These are phyloP conservation scores for Pseudogymnoascus sp. DNA, from an alignment of 2,329 filamentous ascomycete species.

Conservation along the genomic window DNA sequence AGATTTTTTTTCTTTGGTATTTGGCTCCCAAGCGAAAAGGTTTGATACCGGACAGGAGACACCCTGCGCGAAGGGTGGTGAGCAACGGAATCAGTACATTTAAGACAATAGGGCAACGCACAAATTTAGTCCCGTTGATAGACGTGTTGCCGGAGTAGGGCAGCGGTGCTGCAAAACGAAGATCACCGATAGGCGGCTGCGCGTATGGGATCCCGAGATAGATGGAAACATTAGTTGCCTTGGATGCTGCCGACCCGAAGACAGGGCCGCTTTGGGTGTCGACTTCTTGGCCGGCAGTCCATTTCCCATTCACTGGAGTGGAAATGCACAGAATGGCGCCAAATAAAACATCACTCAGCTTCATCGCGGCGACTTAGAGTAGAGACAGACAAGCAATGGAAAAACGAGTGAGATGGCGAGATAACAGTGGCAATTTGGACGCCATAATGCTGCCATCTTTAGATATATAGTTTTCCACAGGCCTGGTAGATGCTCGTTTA, in stretches of 20 bases:
- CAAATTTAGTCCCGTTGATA: neutral
- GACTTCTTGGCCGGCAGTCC: conserved; percentile 20
- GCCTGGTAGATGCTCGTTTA: neutral
- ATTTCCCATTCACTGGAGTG: neutral
- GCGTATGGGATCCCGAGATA: conserved; percentile 45
- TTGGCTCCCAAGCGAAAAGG: neutral
- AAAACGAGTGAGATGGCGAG: neutral
- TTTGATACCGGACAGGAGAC: neutral
- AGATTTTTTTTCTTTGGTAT: conserved; percentile 14
- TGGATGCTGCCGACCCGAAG: conserved; percentile 19
- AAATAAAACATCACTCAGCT: neutral
- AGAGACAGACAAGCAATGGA: neutral
- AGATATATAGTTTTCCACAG: neutral
- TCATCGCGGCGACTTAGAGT: neutral
- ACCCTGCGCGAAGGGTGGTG: neutral
- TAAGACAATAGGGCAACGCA: conserved; percentile 1
- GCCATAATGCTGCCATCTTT: neutral
- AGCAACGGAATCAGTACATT: conserved; percentile 7
- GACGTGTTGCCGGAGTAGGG: conserved; percentile 9
- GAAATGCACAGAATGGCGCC: neutral
- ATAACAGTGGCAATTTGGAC: neutral
- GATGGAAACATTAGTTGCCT: conserved; percentile 12
- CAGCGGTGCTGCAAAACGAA: conserved; percentile 29
- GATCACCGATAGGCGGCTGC: conserved; percentile 39
- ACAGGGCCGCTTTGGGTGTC: conserved; percentile 23